Conservation (phyloP, 345 rosid genomes). For the Erysimum cheiranthoides region DNA sequence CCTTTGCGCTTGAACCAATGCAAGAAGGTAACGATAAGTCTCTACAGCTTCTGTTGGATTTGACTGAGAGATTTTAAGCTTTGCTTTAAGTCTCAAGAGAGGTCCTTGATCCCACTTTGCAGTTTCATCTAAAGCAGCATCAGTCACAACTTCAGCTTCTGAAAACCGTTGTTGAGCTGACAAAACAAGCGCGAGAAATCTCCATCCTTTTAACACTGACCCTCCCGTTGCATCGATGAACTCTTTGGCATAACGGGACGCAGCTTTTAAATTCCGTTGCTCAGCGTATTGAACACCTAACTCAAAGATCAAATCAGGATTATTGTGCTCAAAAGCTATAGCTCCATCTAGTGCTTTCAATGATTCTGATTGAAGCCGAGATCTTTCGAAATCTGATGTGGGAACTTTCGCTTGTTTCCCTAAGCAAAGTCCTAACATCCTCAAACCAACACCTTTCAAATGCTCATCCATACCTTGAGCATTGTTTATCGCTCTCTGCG, state of each 20-base stretch:
- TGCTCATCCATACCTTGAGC: slow-evolving; percentile 70
- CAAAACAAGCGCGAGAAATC: slow-evolving; percentile 77
- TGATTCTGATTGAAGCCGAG: slow-evolving; percentile 79
- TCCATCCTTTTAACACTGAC: slow-evolving; percentile 86
- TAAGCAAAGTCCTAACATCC: slow-evolving; percentile 83
- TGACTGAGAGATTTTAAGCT: slow-evolving; percentile 73
- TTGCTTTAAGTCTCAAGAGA: slow-evolving; percentile 81
- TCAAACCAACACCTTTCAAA: slow-evolving; percentile 74
- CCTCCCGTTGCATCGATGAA: slow-evolving; percentile 87
- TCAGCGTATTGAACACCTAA: slow-evolving; percentile 86
- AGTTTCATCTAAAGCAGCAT: slow-evolving; percentile 93
- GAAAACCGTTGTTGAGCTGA: slow-evolving; percentile 87
- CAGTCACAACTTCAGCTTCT: slow-evolving; percentile 87
- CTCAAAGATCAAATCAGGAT: slow-evolving; percentile 78
- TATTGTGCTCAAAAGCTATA: slow-evolving; percentile 63
- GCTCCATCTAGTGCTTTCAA: slow-evolving; percentile 79
- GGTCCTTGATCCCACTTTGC: slow-evolving; percentile 94
- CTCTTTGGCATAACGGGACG: slow-evolving; percentile 73
- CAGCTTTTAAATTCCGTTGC: slow-evolving; percentile 75
- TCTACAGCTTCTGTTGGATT: slow-evolving; percentile 78
- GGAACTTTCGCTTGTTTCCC: slow-evolving; percentile 80
- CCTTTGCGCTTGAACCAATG: slow-evolving; percentile 89
- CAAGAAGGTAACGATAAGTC: slow-evolving; percentile 86
- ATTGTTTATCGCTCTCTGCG: slow-evolving; percentile 66
- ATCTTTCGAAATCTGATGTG: slow-evolving; percentile 82